A percentile compares a stretch with the other conserved stretches of the same genome.
phyloP scores from a whole-genome alignment of 257 asterid species.

The Mitragyna speciosa region DNA sequence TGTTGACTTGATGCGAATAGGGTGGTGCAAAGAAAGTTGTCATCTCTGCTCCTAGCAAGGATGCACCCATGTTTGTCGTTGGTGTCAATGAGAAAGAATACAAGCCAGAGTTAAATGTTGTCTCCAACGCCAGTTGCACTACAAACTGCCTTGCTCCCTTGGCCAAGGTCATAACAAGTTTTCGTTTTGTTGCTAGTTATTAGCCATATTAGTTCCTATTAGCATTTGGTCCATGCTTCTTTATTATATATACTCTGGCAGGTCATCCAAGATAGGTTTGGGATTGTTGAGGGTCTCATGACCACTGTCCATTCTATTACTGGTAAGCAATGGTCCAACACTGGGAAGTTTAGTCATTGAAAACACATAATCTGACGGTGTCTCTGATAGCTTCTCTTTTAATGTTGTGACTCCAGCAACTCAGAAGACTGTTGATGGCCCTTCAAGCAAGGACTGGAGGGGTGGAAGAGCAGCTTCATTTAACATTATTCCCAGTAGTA shows the following conservation, averaged over 20 bases:
- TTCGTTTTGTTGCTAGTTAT: background rate
- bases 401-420: constrained; percentile 36
- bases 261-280: constrained; percentile 71
- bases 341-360: background rate
- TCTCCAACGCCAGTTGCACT: constrained; percentile 85
- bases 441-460: constrained; percentile 88
- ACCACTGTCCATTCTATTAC: constrained; percentile 77
- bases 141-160: constrained; percentile 78
- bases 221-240: background rate
- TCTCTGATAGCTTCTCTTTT: background rate
- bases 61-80: constrained; percentile 83
- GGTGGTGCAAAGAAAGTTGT: constrained; percentile 91
- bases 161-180: constrained; percentile 51
- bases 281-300: constrained; percentile 81
- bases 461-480: constrained; percentile 92
- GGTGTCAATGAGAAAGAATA: constrained; percentile 81
- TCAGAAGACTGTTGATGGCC: constrained; percentile 85
- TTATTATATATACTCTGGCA: constrained; percentile 18
- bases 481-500: constrained; percentile 84
- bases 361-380: background rate
- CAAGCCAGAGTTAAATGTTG: constrained; percentile 58
- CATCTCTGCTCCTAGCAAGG: constrained; percentile 77
- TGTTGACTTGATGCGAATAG: constrained; percentile 29
- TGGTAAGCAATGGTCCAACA: constrained; percentile 27
- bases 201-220: background rate